These are phyloP conservation scores for Phlegmacium glaucopus DNA, from an alignment of 768 basidiomycete species.

Conservation along the genomic window DNA sequence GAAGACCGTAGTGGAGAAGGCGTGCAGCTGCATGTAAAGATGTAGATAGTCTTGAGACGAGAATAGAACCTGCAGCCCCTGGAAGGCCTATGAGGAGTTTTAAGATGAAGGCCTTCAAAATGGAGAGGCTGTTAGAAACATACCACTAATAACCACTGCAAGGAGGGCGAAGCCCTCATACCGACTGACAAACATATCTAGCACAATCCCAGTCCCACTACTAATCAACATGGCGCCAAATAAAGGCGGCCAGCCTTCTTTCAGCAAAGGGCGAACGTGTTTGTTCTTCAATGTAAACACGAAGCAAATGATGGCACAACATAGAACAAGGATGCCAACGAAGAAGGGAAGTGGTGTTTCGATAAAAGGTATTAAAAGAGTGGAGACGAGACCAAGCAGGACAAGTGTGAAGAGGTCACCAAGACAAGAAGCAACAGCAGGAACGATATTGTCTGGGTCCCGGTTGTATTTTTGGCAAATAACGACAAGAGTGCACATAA, in stretches of 20 bases:
- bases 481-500: constrained; percentile 87
- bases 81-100: constrained; percentile 58
- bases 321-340: constrained; percentile 45
- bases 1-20: constrained; percentile 21
- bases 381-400: constrained; percentile 74
- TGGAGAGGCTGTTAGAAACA: constrained; percentile 15
- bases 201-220: constrained; percentile 85
- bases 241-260: constrained; percentile 86
- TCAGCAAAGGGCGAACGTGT: constrained; percentile 67
- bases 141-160: constrained; percentile 84
- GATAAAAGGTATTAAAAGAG: constrained; percentile 63
- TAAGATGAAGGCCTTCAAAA: neutral
- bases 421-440: constrained; percentile 88
- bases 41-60: constrained; percentile 89
- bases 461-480: constrained; percentile 69
- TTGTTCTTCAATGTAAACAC: constrained; percentile 61
- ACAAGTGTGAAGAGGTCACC: constrained; percentile 91
- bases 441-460: constrained; percentile 97
- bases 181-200: constrained; percentile 83
- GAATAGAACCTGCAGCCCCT: constrained; percentile 87
- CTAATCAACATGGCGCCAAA: constrained; percentile 89
- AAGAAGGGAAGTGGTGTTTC: constrained; percentile 65
- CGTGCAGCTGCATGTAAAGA: constrained; percentile 68
- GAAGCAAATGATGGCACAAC: constrained; percentile 45
- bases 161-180: constrained; percentile 89